Conservation (phyloP, 208 protist species). For the Leishmania major region DNA sequence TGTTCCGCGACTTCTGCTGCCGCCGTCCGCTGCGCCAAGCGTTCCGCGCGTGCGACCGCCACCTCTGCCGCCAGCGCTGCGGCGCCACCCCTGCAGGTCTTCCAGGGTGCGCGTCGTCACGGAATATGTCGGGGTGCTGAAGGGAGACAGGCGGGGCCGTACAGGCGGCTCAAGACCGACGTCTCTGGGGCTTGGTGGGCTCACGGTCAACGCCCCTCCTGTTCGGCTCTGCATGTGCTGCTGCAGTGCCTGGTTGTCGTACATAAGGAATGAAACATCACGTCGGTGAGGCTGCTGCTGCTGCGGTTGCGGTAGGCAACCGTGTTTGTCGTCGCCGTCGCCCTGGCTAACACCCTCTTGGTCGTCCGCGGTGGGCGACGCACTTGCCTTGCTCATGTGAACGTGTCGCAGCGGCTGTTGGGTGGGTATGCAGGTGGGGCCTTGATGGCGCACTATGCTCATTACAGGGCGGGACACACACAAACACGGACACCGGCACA, state of each 20-base stretch:
- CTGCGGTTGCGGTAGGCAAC: not conserved
- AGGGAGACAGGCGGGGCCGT: not conserved
- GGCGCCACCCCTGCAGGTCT: not conserved
- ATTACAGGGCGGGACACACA: not conserved
- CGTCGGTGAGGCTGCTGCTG: not conserved
- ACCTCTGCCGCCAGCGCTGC: not conserved
- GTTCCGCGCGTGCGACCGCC: not conserved
- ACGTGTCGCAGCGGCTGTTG: not conserved
- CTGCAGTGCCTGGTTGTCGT: constrained; percentile 1
- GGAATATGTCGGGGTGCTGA: not conserved
- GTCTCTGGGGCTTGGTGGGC: constrained; percentile 27
- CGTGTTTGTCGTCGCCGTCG: not conserved
- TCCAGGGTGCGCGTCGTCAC: not conserved
- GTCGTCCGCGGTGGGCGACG: not conserved
- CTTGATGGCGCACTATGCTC: not conserved
- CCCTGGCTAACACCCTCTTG: not conserved
- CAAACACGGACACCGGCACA: not conserved
- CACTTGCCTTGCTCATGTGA: constrained; percentile 5
- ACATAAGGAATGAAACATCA: not conserved
- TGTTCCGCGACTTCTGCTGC: not conserved
- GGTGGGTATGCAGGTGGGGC: not conserved
- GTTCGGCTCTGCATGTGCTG: not conserved
- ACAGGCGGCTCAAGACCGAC: constrained; percentile 9
- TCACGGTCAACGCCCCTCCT: not conserved
- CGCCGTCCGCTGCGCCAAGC: not conserved